Evolutionary conservation across 768 basidiomycete species (phyloP).

Genomic region (Mycena sanguinolenta): DNA sequence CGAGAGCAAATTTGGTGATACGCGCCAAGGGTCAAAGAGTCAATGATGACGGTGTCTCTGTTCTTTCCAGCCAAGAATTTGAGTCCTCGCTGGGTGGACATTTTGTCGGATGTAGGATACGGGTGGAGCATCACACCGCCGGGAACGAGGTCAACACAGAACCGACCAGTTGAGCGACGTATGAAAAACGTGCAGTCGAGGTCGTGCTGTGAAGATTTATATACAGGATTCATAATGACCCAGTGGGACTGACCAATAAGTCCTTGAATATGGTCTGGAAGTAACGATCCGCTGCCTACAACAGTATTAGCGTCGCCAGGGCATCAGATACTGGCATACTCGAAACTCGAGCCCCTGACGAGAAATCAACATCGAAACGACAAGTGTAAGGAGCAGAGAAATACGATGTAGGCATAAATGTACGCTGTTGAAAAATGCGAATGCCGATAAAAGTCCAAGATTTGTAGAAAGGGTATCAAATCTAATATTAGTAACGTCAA

Average conservation of each 20-base stretch:
- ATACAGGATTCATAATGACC: no score
- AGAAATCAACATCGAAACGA: neutral
- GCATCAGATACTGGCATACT: neutral
- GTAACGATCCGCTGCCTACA: neutral
- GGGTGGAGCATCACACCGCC: neutral
- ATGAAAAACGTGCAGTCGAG: no score
- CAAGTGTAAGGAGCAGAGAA: neutral
- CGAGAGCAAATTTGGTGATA: slow-evolving; percentile 9
- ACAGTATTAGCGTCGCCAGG: neutral
- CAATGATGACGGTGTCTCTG: neutral
- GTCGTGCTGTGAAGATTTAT: neutral
- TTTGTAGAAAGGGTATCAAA: neutral
- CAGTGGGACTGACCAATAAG: neutral
- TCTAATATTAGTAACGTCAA: neutral
- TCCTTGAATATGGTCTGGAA: neutral
- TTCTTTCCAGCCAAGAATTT: neutral
- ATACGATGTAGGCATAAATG: neutral
- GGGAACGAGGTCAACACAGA: no score
- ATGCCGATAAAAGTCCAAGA: neutral
- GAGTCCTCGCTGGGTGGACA: neutral
- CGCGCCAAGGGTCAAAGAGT: neutral
- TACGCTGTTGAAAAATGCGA: slow-evolving; percentile 4
- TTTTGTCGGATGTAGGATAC: neutral
- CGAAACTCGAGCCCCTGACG: neutral
- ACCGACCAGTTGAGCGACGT: no score